Percentiles rank a stretch among this genome's conserved stretches.
These are phyloP conservation scores for Cercospora berteroae DNA, from an alignment of 2,329 filamentous ascomycete species.

Conservation along the genomic window DNA sequence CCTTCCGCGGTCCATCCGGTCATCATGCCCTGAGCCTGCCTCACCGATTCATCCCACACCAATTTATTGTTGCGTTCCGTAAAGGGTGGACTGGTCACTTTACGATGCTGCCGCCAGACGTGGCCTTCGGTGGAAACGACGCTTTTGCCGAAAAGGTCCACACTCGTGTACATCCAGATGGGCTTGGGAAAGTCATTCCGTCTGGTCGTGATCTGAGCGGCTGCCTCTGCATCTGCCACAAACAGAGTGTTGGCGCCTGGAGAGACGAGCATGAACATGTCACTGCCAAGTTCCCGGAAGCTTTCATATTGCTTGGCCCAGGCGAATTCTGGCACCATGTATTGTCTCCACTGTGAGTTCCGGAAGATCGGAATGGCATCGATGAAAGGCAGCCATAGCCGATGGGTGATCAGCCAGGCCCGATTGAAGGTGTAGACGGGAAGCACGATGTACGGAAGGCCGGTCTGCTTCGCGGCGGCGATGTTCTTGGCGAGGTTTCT, in stretches of 20 bases:
- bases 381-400: conserved; percentile 57
- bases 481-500: conserved; percentile 43
- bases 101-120: conserved; percentile 70
- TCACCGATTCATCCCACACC: conserved; percentile 62
- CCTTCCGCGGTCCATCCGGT: conserved; percentile 54
- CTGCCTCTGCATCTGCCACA: conserved; percentile 63
- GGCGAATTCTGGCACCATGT: conserved; percentile 60
- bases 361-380: conserved; percentile 54
- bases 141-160: conserved; percentile 69
- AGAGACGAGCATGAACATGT: conserved; percentile 64
- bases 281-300: conserved; percentile 58
- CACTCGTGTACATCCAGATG: conserved; percentile 56
- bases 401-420: conserved; percentile 57
- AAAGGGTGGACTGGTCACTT: conserved; percentile 68
- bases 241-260: conserved; percentile 55
- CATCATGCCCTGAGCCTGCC: conserved; percentile 64
- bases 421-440: conserved; percentile 51
- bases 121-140: conserved; percentile 68
- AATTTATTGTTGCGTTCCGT: conserved; percentile 72
- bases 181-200: conserved; percentile 72
- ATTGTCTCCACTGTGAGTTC: conserved; percentile 60
- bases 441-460: conserved; percentile 44
- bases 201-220: conserved; percentile 63
- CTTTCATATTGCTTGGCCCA: conserved; percentile 57
- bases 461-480: conserved; percentile 46